phyloP scores from a whole-genome alignment of 192 early-diverging fungal species.

The Coemansia sp. region DNA sequence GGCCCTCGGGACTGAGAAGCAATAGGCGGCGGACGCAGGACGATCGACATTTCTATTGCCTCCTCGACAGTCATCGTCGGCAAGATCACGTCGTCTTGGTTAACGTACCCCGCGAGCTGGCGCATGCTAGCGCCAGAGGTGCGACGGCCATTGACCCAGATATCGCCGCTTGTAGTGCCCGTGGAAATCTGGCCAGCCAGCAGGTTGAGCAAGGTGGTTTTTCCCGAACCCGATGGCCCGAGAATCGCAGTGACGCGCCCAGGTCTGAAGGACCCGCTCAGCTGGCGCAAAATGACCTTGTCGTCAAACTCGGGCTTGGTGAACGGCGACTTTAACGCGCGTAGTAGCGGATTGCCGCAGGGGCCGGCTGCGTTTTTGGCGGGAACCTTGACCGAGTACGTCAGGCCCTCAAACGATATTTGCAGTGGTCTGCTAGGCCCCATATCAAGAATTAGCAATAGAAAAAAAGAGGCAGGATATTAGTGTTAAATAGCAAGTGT shows the following conservation, averaged over 20 bases:
- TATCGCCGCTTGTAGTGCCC: slow-evolving; percentile 56
- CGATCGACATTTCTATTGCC: slow-evolving; percentile 73
- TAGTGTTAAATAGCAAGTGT: neutral
- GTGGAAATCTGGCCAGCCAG: slow-evolving; percentile 60
- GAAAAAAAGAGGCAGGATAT: too few relatives aligned
- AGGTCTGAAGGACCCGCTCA: slow-evolving; percentile 52
- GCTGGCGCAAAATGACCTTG: slow-evolving; percentile 35
- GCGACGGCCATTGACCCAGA: slow-evolving; percentile 62
- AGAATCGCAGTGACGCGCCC: slow-evolving; percentile 66
- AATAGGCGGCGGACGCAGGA: slow-evolving; percentile 44
- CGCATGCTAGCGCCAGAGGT: slow-evolving; percentile 60
- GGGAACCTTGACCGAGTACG: slow-evolving; percentile 45
- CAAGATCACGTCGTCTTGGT: slow-evolving; percentile 68
- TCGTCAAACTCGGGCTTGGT: slow-evolving; percentile 19
- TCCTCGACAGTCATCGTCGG: slow-evolving; percentile 76
- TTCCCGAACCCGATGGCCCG: slow-evolving; percentile 67
- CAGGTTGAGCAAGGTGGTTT: slow-evolving; percentile 67
- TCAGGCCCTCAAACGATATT: slow-evolving; percentile 41
- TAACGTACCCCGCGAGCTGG: slow-evolving; percentile 58
- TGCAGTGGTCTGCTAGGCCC: slow-evolving; percentile 27
- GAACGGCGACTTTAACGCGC: neutral
- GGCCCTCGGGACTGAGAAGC: slow-evolving; percentile 2
- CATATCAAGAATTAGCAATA: slow-evolving; percentile 12
- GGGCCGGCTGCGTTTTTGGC: neutral
- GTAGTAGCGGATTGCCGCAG: neutral